phyloP scores from a whole-genome alignment of 2,329 filamentous ascomycete species.

The Graphiopsis chlorocephala region DNA sequence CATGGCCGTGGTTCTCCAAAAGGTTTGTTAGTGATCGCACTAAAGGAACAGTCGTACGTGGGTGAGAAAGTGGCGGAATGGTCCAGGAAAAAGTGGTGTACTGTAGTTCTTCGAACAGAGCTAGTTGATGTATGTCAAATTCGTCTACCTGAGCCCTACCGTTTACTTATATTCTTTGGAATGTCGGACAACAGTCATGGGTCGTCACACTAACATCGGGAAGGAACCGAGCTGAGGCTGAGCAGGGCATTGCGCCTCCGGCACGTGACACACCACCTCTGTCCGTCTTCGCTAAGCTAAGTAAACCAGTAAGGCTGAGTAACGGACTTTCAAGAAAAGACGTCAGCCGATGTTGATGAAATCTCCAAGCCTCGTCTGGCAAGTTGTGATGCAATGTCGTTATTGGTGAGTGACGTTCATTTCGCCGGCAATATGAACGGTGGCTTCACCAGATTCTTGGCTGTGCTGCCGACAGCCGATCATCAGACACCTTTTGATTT shows the following conservation, averaged over 20 bases:
- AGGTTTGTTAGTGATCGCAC: background rate
- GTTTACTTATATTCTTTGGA: constrained; percentile 1
- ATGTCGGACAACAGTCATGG: background rate
- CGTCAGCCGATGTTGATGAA: background rate
- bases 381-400: background rate
- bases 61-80: background rate
- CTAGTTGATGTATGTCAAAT: background rate
- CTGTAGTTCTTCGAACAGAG: background rate
- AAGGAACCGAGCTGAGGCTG: constrained; percentile 7
- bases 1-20: constrained; percentile 5
- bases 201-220: background rate
- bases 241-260: background rate
- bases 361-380: background rate
- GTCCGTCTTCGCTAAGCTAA: background rate
- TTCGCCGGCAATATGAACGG: background rate
- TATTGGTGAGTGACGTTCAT: background rate
- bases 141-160: background rate
- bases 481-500: background rate
- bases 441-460: background rate
- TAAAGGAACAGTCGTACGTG: background rate
- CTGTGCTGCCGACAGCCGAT: background rate
- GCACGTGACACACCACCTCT: background rate
- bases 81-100: background rate
- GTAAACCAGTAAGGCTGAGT: background rate
- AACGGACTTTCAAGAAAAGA: background rate